phyloP scores from a whole-genome alignment of 352 stramenopile genomes.

The Pythium aristosporum region DNA sequence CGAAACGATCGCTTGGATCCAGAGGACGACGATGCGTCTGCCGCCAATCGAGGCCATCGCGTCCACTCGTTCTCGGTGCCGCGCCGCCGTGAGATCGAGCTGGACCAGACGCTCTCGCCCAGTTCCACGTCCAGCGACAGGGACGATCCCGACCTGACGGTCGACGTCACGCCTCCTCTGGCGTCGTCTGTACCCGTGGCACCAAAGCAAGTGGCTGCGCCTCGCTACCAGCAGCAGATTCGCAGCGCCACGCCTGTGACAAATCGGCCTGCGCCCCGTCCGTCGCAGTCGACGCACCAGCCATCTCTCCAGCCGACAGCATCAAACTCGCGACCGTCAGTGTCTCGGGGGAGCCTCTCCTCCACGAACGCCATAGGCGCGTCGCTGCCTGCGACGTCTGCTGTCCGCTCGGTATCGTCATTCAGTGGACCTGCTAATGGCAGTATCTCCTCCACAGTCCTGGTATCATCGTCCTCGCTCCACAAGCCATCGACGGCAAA shows the following conservation, averaged over 20 bases:
- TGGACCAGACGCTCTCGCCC: slow-evolving; percentile 13
- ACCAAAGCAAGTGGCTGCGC: slow-evolving; percentile 4
- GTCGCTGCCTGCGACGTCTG: neutral
- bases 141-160: slow-evolving; percentile 19
- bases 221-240: slow-evolving; percentile 20
- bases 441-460: slow-evolving; percentile 7
- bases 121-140: slow-evolving; percentile 17
- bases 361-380: neutral
- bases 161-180: slow-evolving; percentile 6
- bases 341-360: neutral
- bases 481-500: slow-evolving; percentile 8
- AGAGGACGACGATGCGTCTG: slow-evolving; percentile 12
- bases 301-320: neutral
- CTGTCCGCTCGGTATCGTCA: neutral
- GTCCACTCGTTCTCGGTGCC: slow-evolving; percentile 30
- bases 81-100: slow-evolving; percentile 21
- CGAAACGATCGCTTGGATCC: neutral
- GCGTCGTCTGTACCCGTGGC: neutral
- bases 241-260: neutral
- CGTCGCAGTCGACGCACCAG: slow-evolving; percentile 1
- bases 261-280: neutral
- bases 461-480: slow-evolving; percentile 12
- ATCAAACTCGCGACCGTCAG: neutral
- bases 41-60: slow-evolving; percentile 15
- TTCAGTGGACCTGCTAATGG: neutral